These are phyloP conservation scores for Fusarium sp. DNA, from an alignment of 2,329 filamentous ascomycete genomes.

Conservation along the genomic window DNA sequence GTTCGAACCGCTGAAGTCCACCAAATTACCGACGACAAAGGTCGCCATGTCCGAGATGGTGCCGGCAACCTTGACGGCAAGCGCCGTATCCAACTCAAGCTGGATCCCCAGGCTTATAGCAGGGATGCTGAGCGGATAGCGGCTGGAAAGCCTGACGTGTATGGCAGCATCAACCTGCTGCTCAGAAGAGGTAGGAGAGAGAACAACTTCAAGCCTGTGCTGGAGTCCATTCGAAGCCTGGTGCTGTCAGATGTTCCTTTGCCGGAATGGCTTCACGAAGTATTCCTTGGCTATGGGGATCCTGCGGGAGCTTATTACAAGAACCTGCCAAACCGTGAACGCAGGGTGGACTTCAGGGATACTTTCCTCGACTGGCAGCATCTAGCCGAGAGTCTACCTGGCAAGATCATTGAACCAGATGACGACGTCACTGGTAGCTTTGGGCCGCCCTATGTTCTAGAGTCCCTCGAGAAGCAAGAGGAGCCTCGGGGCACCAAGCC, in stretches of 20 bases:
- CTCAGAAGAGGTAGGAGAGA: slow-evolving; percentile 86
- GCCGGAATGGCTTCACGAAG: slow-evolving; percentile 93
- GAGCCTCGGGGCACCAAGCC: slow-evolving; percentile 67
- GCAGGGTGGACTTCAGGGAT: slow-evolving; percentile 88
- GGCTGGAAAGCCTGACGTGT: slow-evolving; percentile 80
- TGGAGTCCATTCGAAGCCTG: slow-evolving; percentile 90
- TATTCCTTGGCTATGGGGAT: slow-evolving; percentile 97
- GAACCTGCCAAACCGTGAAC: slow-evolving; percentile 81
- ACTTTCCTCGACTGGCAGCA: slow-evolving; percentile 98
- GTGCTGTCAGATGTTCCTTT: slow-evolving; percentile 87
- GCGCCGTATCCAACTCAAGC: slow-evolving; percentile 80
- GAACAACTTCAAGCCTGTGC: slow-evolving; percentile 96
- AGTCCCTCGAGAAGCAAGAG: slow-evolving; percentile 70
- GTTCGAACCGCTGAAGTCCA: slow-evolving; percentile 88
- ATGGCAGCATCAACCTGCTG: slow-evolving; percentile 87
- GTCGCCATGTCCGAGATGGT: slow-evolving; percentile 75
- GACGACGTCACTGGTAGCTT: slow-evolving; percentile 80
- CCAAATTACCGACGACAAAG: slow-evolving; percentile 88
- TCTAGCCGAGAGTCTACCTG: slow-evolving; percentile 88
- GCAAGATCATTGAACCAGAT: slow-evolving; percentile 84
- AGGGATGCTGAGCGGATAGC: slow-evolving; percentile 76
- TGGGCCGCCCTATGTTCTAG: slow-evolving; percentile 87
- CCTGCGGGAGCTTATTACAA: slow-evolving; percentile 89
- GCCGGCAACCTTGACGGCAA: slow-evolving; percentile 73
- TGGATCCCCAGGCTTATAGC: slow-evolving; percentile 84